These are phyloP conservation scores for Cyberlindnera xishuangbannaensis DNA, from an alignment of 805 yeast species.

Conservation along the genomic window DNA sequence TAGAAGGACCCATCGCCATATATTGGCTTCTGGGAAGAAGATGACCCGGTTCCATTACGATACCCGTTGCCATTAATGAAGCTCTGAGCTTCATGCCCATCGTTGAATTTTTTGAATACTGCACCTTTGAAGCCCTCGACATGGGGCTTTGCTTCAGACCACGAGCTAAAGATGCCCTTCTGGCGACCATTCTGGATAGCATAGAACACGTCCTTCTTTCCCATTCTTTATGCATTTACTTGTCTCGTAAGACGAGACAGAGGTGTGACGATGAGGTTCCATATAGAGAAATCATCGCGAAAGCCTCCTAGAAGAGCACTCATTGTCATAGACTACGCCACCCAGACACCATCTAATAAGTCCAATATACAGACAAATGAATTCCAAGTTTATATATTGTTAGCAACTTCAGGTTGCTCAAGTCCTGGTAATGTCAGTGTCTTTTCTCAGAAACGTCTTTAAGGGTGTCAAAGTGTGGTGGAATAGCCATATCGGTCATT, in stretches of 20 bases:
- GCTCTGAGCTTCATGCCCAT: conserved; percentile 41
- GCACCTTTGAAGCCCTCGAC: conserved; percentile 39
- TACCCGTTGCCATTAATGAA: conserved; percentile 23
- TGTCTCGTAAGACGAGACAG: background rate
- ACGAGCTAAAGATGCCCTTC: conserved; percentile 38
- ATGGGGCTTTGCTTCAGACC: conserved; percentile 52
- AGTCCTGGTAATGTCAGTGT: no score
- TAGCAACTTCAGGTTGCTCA: no score
- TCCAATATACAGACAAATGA: no score
- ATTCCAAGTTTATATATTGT: no score
- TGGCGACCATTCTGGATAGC: conserved; percentile 37
- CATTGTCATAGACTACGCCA: no score
- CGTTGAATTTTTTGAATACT: conserved; percentile 37
- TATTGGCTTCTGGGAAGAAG: background rate
- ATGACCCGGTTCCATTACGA: background rate
- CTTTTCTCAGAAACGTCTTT: no score
- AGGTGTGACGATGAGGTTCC: background rate
- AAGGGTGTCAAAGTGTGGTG: no score
- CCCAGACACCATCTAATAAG: no score
- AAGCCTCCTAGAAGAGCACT: no score
- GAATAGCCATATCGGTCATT: no score
- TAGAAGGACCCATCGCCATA: background rate
- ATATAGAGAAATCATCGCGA: no score
- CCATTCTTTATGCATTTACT: background rate
- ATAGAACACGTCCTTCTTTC: conserved; percentile 3